Percentiles rank a stretch among this genome's conserved stretches.
Conservation (phyloP, 2,329 filamentous ascomycete genomes). For the Ramichloridium luteum region DNA sequence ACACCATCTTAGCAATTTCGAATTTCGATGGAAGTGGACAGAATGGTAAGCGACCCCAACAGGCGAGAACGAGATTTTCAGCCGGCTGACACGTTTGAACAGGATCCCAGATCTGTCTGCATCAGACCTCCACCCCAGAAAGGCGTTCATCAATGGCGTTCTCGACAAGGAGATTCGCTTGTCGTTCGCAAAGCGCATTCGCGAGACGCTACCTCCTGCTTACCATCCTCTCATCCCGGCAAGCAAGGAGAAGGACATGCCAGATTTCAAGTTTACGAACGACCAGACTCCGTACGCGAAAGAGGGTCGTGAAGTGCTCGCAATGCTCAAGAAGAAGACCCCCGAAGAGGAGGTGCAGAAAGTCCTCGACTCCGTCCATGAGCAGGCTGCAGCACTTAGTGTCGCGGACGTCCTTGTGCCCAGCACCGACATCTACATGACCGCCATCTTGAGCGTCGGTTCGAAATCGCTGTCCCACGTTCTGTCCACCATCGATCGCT, state of each 20-base stretch:
- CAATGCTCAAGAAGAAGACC: conserved; percentile 71
- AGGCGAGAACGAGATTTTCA: background rate
- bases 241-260: conserved; percentile 89
- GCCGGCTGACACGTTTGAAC: background rate
- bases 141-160: conserved; percentile 82
- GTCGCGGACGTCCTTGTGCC: conserved; percentile 63
- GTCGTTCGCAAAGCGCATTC: conserved; percentile 91
- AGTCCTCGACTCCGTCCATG: conserved; percentile 67
- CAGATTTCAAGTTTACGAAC: conserved; percentile 79
- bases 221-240: conserved; percentile 72
- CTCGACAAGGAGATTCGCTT: conserved; percentile 94
- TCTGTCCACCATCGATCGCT: conserved; percentile 87
- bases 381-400: conserved; percentile 57
- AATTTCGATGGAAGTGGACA: conserved; percentile 98
- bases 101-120: conserved; percentile 71
- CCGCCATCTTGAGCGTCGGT: conserved; percentile 82
- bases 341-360: conserved; percentile 76
- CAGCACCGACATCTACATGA: conserved; percentile 91
- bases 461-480: conserved; percentile 95
- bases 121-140: conserved; percentile 67
- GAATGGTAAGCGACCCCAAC: conserved; percentile 55
- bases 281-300: conserved; percentile 66
- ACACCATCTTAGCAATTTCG: conserved; percentile 96
- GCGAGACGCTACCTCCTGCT: conserved; percentile 75
- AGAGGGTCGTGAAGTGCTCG: conserved; percentile 72